Base-by-base conservation (phyloP, 2,329 filamentous ascomycete species). In the Xylaria sp. region DNA sequence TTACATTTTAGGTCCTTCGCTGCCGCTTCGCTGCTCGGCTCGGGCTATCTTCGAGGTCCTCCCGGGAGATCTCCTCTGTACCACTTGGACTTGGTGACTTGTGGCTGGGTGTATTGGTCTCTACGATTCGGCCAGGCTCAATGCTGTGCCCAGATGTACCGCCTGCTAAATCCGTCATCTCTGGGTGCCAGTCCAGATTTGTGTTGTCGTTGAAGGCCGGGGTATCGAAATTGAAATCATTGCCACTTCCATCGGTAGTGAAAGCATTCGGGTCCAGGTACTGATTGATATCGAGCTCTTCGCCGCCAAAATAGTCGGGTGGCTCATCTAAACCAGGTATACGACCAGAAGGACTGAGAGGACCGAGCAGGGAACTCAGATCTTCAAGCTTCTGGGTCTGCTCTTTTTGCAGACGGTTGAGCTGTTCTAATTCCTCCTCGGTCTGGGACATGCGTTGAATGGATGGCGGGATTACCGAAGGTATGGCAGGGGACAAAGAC, bases 381-480 rank as follows among this genome's bases (percentile, higher is more conserved):
- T 92, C 89, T 69, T 92, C 88, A 1, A 97, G 91, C 58, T 92
- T 91, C 57, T 86, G 86, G 68, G 92, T 90, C 75, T 97, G 94
- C 68, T 95, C 90, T 28, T 89, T 88, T 77, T 97, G 93, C 75
- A 97, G 84, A 51, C 90, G 90, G 71, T 93, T 89, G 2, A 98
- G 85, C 36, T 92, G 87, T 60, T 96, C 92, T 33, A 97, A 87
- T 70, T 97, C 92, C 15, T 90, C 85, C 69, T 91, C 87, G 4
- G 91, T 94, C 68, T 87, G 87, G 54, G 85, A 87, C 70, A 96
- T 87, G 46, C 90, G 86, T 59, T 87, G 84, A 23, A 93, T 81
- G 15, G 78, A 78, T 0, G 87, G 86, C 1, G 86, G 84, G 3
- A 81, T 80, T 6, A 78, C 76, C 3, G 82, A 76, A 28, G 83